Evolutionary conservation across 768 basidiomycete genomes (phyloP), one percentile per base, ranked within the genome.

Genomic region (Lactarius akahatsu): DNA sequence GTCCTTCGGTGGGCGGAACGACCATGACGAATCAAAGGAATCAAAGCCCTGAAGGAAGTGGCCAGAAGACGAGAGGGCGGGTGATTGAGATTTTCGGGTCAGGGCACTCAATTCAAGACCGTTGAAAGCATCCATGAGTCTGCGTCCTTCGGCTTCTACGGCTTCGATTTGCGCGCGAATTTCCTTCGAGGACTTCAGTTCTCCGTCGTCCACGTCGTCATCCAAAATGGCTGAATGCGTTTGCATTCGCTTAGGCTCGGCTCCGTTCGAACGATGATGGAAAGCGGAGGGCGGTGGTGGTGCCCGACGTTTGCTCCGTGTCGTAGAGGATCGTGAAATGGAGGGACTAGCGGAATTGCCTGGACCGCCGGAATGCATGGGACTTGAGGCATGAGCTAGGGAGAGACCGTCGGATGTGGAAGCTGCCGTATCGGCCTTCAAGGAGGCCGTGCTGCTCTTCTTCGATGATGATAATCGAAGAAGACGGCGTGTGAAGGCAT

Each of bases 111-210:
- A 79, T 74, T 92, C 91, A 45, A 92, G 79, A 10, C 91, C 89
- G 70, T 85, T 90, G 74, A 92, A 92, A 3, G 90, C 90, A 72
- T 92, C 91, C 76, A 91, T 82, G 56, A 92, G 76, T 58, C 88
- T 80, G 67, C 82, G 81, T 7, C 83, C 85, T 73, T 93, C 91
- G 38, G 86, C 85, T 73, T 92, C 90, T 52, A 93, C 84, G 7
- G 80, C 75, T 65, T 82, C 77, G 52, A 93, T 89, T 71, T 92
- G 88, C 55, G 82, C 78, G 45, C 82, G 85, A 62, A 92, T 86
- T 45, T 88, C 82, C 68, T 82, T 80, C 65, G 84, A 81, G n/a
- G 87, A 82, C 65, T 84, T 82, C 63, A 85, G 75, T 60, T 78
- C 80, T 2, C 87, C 84, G 59, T 88, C 86, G 64, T 86, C 85